Percentiles rank a stretch among this genome's conserved stretches.
Conservation (phyloP, 306 rosid species). For the Luffa acutangula region DNA sequence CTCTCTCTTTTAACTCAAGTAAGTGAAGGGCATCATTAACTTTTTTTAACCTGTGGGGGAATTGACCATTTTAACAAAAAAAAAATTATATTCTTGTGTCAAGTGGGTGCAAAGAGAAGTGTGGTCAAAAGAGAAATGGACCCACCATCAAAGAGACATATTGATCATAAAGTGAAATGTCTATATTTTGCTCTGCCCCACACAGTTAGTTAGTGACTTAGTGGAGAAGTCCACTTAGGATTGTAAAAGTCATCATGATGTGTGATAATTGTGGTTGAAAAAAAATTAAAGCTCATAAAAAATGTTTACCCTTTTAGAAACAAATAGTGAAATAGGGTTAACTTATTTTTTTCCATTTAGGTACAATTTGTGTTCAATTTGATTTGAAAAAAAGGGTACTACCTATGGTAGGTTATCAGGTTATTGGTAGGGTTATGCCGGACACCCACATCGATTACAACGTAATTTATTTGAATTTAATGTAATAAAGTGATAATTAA, state of each 20-base stretch:
- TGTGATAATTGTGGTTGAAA: not conserved
- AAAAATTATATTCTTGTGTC: not conserved
- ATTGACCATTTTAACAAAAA: not conserved
- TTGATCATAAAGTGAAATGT: constrained; percentile 2
- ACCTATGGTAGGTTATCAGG: too few relatives aligned
- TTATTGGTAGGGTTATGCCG: not conserved
- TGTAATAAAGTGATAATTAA: not conserved
- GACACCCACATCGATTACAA: not conserved
- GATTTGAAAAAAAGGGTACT: not conserved
- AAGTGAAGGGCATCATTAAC: not conserved
- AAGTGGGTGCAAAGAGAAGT: not conserved
- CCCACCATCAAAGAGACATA: not conserved
- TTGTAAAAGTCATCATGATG: not conserved
- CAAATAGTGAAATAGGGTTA: not conserved
- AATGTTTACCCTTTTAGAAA: not conserved
- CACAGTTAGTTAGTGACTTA: not conserved
- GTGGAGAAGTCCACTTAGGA: constrained; percentile 8
- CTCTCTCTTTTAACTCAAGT: not conserved
- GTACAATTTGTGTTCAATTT: not conserved
- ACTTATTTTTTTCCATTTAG: not conserved
- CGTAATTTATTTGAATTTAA: not conserved
- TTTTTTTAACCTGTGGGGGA: not conserved
- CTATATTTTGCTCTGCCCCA: not conserved
- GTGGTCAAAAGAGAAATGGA: not conserved
- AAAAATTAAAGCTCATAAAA: not conserved